These are phyloP conservation scores for Aeschynomene evenia DNA, from an alignment of 306 rosid genomes.

Conservation along the genomic window DNA sequence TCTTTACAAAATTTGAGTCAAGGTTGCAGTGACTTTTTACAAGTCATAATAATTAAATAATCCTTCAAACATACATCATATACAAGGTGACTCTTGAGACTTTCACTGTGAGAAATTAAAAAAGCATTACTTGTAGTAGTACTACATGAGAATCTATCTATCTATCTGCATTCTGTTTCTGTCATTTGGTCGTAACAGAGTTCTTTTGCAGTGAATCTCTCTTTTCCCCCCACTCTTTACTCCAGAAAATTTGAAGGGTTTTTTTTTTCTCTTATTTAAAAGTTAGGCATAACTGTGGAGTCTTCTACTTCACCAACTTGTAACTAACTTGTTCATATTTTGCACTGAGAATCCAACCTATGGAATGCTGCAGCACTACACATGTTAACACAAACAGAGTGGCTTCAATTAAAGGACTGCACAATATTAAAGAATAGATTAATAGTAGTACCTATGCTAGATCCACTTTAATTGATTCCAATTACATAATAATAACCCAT, in stretches of 20 bases:
- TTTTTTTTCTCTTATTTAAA: background rate
- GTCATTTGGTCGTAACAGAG: background rate
- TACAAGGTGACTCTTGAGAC: slow-evolving; percentile 1
- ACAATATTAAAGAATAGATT: background rate
- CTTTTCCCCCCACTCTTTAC: background rate
- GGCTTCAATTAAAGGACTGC: background rate
- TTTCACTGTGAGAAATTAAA: background rate
- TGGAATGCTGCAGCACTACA: slow-evolving; percentile 22
- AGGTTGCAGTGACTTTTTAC: background rate
- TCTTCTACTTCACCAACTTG: slow-evolving; percentile 1
- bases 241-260: background rate
- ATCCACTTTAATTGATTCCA: slow-evolving; percentile 1
- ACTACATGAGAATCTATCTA: background rate
- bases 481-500: background rate
- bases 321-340: slow-evolving; percentile 16
- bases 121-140: background rate
- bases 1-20: background rate
- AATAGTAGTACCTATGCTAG: background rate
- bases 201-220: slow-evolving; percentile 1
- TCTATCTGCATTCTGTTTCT: slow-evolving; percentile 1
- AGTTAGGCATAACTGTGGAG: slow-evolving; percentile 4
- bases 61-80: background rate
- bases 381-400: slow-evolving; percentile 15
- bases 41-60: background rate
- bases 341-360: slow-evolving; percentile 18